phyloP scores from a whole-genome alignment of 129 eudicot genomes.

The Helianthus annuus region HanXRQr2.0-SUNRISE NC_035435.2:176168692-176169191 shows the following conservation, averaged over 20 bases:
- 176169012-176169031: conserved; percentile 10
- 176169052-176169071: conserved; percentile 46
- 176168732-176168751: not conserved
- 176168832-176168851: not conserved
- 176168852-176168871: not conserved
- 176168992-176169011: conserved; percentile 18
- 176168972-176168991: conserved; percentile 88
- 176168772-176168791: not conserved
- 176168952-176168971: conserved; percentile 93
- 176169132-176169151: conserved; percentile 23
- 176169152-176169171: conserved; percentile 10
- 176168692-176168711: not conserved
- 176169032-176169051: not conserved
- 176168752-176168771: not conserved
- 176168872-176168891: conserved; percentile 50
- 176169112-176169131: conserved; percentile 91
- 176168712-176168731: not conserved
- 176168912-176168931: conserved; percentile 98
- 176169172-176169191: conserved; percentile 1
- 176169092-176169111: conserved; percentile 88
- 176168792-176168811: not conserved
- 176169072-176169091: conserved; percentile 93
- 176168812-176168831: not conserved
- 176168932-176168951: conserved; percentile 99
- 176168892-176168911: conserved; percentile 98